phyloP scores from a whole-genome alignment of 495 filamentous ascomycete species.

The Rostrohypoxylon terebratum region DNA sequence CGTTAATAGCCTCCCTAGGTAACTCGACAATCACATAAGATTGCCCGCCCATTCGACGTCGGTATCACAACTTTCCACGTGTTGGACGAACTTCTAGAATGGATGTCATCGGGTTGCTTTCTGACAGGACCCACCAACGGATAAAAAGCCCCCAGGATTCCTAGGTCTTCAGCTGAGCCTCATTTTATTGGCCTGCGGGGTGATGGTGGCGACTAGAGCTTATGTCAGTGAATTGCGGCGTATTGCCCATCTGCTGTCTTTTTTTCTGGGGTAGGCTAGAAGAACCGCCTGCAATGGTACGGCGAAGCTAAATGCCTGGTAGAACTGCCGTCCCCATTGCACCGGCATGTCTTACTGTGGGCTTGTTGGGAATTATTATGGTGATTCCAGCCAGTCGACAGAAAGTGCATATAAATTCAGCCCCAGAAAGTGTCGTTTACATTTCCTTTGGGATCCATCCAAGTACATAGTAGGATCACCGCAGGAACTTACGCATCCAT shows the following conservation, averaged over 20 bases:
- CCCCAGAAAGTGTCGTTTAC: too few species aligned
- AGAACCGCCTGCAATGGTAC: not conserved
- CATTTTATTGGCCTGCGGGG: not conserved
- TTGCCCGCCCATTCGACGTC: not conserved
- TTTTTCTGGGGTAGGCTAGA: not conserved
- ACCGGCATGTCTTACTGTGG: not conserved
- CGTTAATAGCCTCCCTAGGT: not conserved
- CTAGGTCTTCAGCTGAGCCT: not conserved
- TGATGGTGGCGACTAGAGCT: not conserved
- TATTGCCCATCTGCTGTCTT: not conserved
- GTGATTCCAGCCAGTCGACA: too few species aligned
- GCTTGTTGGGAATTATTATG: not conserved
- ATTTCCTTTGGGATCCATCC: too few species aligned
- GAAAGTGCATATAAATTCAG: too few species aligned
- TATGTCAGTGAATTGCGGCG: not conserved
- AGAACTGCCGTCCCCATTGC: not conserved
- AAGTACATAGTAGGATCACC: too few species aligned
- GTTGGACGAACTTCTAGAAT: not conserved
- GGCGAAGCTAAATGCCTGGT: not conserved
- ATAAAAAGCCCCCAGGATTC: slow-evolving; percentile 10
- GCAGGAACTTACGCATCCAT: too few species aligned
- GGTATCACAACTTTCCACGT: not conserved
- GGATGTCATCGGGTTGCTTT: not conserved
- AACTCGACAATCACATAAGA: slow-evolving; percentile 22
- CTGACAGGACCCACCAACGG: slow-evolving; percentile 5